Conservation (phyloP, 2,329 filamentous ascomycete genomes). For the Dothideomycetes sp. region DNA sequence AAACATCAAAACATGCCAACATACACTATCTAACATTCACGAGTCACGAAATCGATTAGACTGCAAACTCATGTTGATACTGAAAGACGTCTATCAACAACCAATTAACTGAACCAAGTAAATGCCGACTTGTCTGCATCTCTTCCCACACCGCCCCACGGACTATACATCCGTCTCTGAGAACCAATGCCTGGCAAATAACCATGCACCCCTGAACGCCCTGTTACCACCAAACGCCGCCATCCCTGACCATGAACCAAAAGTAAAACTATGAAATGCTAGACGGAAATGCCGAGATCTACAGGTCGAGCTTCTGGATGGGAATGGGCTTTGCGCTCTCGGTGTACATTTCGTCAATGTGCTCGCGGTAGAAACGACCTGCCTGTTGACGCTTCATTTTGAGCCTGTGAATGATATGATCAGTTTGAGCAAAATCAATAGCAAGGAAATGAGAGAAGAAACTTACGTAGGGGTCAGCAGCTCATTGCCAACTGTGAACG, state of each 20-base stretch:
- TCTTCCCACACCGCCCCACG: too few species aligned
- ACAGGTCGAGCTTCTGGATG: background rate
- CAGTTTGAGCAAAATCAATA: background rate
- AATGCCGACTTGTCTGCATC: too few species aligned
- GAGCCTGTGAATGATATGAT: slow-evolving; percentile 33
- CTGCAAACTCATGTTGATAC: too few species aligned
- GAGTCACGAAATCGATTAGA: too few species aligned
- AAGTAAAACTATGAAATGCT: too few species aligned
- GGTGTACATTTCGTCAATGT: slow-evolving; percentile 51
- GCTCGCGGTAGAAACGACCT: slow-evolving; percentile 47
- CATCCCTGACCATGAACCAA: background rate
- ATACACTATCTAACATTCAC: too few species aligned
- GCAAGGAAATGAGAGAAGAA: background rate
- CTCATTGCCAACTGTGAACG: slow-evolving; percentile 81
- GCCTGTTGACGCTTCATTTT: slow-evolving; percentile 62
- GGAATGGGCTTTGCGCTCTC: slow-evolving; percentile 21
- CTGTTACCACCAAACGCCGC: background rate
- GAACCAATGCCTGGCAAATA: too few species aligned
- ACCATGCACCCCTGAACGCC: background rate
- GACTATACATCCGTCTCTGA: too few species aligned
- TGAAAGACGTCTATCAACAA: too few species aligned
- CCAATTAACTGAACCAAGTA: too few species aligned
- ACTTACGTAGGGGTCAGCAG: slow-evolving; percentile 72
- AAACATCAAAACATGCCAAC: too few species aligned
- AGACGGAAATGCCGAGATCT: background rate